Conservation (phyloP, 306 rosid genomes). For the Spatholobus suberectus region DNA sequence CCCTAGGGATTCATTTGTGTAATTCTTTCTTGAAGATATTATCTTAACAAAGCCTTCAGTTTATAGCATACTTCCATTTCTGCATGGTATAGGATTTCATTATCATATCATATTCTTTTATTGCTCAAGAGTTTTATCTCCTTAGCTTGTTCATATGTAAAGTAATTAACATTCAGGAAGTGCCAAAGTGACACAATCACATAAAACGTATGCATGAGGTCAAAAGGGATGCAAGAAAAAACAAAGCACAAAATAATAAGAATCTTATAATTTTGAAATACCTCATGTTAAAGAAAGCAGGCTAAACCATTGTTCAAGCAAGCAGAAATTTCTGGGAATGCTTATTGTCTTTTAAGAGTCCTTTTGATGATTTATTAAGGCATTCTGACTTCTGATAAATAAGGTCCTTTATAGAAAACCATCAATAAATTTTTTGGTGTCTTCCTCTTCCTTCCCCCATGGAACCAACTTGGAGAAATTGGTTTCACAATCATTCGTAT, state of each 20-base stretch:
- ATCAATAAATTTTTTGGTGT: constrained; percentile 1
- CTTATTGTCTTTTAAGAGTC: constrained; percentile 24
- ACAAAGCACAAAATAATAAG: constrained; percentile 10
- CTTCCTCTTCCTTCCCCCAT: not conserved
- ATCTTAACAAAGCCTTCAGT: constrained; percentile 29
- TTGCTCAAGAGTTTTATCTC: constrained; percentile 30
- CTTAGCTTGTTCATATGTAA: not conserved
- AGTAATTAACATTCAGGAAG: constrained; percentile 4
- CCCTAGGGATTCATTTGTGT: constrained; percentile 12
- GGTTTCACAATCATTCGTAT: not conserved
- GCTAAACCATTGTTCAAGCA: not conserved
- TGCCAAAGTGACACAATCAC: constrained; percentile 16
- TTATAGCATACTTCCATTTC: not conserved
- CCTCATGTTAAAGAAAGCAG: not conserved
- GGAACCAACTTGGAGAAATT: constrained; percentile 20
- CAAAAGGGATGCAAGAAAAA: constrained; percentile 22
- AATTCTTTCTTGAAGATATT: constrained; percentile 29
- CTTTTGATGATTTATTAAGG: not conserved
- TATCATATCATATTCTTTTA: not conserved
- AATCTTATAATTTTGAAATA: constrained; percentile 6
- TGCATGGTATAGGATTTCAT: constrained; percentile 9
- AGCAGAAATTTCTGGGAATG: not conserved
- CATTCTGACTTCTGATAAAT: constrained; percentile 1
- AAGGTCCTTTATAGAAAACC: not conserved
- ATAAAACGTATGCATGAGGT: not conserved